phyloP scores from a whole-genome alignment of 2,329 filamentous ascomycete species.

The Aspergillus ochraceus region DNA sequence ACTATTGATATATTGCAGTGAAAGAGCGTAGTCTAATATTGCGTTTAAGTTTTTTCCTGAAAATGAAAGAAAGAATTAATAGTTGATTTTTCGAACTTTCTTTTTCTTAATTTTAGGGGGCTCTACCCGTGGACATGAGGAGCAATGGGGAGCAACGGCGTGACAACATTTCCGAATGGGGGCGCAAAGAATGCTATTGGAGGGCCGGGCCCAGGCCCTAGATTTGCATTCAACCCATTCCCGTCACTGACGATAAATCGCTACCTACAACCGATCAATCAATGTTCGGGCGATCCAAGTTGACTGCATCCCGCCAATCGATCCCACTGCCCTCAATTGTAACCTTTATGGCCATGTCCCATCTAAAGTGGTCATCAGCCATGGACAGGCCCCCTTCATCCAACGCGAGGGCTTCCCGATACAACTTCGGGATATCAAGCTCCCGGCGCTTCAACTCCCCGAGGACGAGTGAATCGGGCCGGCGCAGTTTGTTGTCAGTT shows the following conservation, averaged over 20 bases:
- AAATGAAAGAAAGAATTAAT: too few species aligned
- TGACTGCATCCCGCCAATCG: slow-evolving; percentile 6
- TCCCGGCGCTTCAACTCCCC: slow-evolving; percentile 56
- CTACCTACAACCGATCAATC: not conserved
- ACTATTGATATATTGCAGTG: too few species aligned
- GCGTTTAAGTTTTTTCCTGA: too few species aligned
- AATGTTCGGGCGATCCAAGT: not conserved
- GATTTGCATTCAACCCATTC: not conserved
- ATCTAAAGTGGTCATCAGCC: not conserved
- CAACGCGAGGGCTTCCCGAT: slow-evolving; percentile 56
- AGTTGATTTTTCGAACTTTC: too few species aligned
- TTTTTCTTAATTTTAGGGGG: too few species aligned
- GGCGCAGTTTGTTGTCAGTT: slow-evolving; percentile 49
- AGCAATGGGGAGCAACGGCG: too few species aligned
- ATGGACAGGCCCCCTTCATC: not conserved
- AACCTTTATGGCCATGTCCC: slow-evolving; percentile 8
- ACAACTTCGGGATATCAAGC: slow-evolving; percentile 55
- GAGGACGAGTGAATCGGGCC: slow-evolving; percentile 61
- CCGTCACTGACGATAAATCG: not conserved
- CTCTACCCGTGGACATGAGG: too few species aligned
- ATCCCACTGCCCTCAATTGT: not conserved
- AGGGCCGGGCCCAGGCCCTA: too few species aligned
- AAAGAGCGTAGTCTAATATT: too few species aligned
- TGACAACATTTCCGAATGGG: too few species aligned
- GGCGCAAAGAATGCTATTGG: too few species aligned